Conservation (phyloP, 345 rosid genomes). For the Carallia brachiata region DNA sequence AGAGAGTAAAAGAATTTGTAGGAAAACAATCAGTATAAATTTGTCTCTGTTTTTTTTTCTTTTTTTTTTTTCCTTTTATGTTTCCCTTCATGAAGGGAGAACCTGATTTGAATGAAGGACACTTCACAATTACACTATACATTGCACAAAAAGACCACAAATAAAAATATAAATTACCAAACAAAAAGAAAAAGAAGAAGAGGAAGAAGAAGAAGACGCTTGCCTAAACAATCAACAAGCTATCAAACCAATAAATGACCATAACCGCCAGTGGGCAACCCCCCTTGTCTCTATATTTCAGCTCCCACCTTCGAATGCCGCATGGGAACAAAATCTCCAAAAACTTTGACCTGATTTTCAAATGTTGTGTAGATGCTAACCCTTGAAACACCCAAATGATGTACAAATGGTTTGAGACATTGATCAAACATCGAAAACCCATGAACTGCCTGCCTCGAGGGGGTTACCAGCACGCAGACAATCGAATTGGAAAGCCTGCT, state of each 20-base stretch:
- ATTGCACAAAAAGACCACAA: conserved; percentile 10
- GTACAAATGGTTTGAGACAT: not conserved
- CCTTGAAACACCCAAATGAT: conserved; percentile 3
- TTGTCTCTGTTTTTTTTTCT: not conserved
- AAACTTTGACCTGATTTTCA: not conserved
- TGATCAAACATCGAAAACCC: not conserved
- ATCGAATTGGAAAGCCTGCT: conserved; percentile 30
- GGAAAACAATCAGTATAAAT: too few species aligned
- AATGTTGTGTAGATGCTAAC: not conserved
- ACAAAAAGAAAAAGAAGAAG: too few species aligned
- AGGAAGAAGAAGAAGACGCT: not conserved
- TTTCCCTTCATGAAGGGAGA: not conserved
- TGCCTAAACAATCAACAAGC: conserved; percentile 12
- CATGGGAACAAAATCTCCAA: not conserved
- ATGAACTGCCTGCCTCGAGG: not conserved
- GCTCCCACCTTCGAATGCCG: conserved; percentile 1
- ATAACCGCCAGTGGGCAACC: conserved; percentile 6
- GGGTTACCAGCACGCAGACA: conserved; percentile 10
- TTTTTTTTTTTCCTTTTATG: too few species aligned
- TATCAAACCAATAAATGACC: conserved; percentile 14
- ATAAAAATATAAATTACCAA: conserved; percentile 18
- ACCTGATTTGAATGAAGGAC: not conserved
- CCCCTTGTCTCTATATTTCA: not conserved
- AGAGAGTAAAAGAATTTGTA: too few species aligned
- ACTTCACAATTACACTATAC: conserved; percentile 16